Evolutionary conservation across 441 rosid genomes (phyloP).

Genomic region (Corymbia citriodora): DNA sequence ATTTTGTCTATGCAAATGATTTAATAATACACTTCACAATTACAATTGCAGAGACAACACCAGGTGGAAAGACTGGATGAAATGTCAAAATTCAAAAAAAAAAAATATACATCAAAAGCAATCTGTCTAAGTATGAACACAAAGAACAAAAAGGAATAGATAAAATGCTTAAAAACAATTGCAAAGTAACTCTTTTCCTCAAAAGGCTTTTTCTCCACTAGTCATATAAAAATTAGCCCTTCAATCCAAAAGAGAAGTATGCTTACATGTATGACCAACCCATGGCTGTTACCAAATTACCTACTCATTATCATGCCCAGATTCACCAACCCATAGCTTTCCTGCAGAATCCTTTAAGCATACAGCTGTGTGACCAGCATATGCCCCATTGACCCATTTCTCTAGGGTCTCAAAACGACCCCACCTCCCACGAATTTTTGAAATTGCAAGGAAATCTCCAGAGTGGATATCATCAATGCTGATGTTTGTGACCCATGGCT

Average conservation of each 20-base stretch:
- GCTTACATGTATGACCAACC: not conserved
- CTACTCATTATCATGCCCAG: slow-evolving; percentile 4
- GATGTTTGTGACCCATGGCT: slow-evolving; percentile 6
- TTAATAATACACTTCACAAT: not conserved
- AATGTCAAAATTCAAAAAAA: not conserved
- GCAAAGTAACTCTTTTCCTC: not conserved
- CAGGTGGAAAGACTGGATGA: not conserved
- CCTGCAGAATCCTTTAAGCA: not conserved
- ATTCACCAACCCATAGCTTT: not conserved
- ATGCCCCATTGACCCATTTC: slow-evolving; percentile 1
- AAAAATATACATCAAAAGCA: not conserved
- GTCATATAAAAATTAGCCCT: not conserved
- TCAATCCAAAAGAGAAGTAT: not conserved
- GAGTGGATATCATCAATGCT: not conserved
- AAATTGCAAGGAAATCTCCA: not conserved
- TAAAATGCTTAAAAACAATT: not conserved
- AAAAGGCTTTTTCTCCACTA: not conserved
- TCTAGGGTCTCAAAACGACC: slow-evolving; percentile 5
- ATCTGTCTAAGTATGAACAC: not conserved
- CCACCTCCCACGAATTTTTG: slow-evolving; percentile 4
- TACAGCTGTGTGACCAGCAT: slow-evolving; percentile 1
- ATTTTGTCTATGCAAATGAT: not conserved
- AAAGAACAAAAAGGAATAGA: not conserved
- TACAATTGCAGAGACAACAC: not conserved
- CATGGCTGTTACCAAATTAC: not conserved